These are phyloP conservation scores for Xylaria sp. DNA, from an alignment of 2,329 filamentous ascomycete species.

Conservation along the genomic window DNA sequence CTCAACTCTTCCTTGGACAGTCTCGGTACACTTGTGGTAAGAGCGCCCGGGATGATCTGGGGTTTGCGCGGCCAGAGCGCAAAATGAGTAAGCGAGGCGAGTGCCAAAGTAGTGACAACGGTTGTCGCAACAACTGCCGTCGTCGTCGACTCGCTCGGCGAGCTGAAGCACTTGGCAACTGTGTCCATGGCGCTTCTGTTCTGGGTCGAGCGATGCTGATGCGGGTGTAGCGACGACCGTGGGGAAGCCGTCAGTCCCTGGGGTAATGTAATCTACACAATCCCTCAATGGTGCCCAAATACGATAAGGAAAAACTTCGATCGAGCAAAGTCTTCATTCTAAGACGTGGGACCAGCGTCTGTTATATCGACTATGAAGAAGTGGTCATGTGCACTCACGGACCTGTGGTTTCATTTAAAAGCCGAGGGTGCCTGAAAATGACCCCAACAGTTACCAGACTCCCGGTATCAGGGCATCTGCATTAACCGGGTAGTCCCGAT, in stretches of 20 bases:
- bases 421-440: neutral
- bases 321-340: neutral
- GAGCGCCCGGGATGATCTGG: slow-evolving; percentile 51
- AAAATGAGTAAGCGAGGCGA: slow-evolving; percentile 45
- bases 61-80: slow-evolving; percentile 49
- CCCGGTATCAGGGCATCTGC: neutral
- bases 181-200: slow-evolving; percentile 39
- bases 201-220: neutral
- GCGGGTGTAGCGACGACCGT: neutral
- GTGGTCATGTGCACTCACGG: neutral
- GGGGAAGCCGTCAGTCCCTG: neutral
- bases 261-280: neutral
- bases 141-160: slow-evolving; percentile 35
- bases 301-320: neutral
- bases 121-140: slow-evolving; percentile 48
- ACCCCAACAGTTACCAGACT: neutral
- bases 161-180: slow-evolving; percentile 34
- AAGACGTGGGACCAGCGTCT: neutral
- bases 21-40: slow-evolving; percentile 47
- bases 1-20: slow-evolving; percentile 46
- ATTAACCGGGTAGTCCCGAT: too few relatives aligned
- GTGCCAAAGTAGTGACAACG: slow-evolving; percentile 48
- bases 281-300: neutral
- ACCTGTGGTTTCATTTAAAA: neutral
- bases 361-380: neutral